Evolutionary conservation across 2,329 filamentous ascomycete species (phyloP).

Genomic region (Hypocrella siamensis): DNA sequence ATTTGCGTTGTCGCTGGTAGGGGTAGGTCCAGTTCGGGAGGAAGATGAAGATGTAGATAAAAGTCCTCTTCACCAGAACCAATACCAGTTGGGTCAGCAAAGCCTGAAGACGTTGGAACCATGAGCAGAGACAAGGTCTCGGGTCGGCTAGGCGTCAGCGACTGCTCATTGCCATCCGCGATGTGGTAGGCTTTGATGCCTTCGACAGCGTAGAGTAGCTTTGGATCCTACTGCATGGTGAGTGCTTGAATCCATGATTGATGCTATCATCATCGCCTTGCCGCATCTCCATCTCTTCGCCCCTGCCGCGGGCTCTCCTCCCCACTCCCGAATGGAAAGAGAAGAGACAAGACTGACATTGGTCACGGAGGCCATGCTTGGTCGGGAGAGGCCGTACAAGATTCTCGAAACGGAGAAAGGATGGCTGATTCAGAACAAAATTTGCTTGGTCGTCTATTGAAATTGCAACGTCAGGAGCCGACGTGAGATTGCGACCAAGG

Average conservation of each 20-base stretch:
- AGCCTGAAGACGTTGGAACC: constrained; percentile 78
- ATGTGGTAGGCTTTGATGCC: constrained; percentile 88
- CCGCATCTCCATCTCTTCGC: no score
- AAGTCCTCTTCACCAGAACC: constrained; percentile 69
- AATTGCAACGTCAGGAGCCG: no score
- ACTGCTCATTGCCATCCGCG: constrained; percentile 69
- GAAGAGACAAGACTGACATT: constrained; percentile 10
- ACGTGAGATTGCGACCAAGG: no score
- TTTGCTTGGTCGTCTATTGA: no score
- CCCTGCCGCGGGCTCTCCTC: no score
- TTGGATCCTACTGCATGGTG: constrained; percentile 38
- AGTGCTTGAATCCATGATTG: no score
- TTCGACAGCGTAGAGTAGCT: constrained; percentile 55
- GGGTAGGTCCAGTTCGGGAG: constrained; percentile 84
- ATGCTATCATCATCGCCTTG: no score
- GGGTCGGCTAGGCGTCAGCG: constrained; percentile 69
- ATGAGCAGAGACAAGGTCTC: constrained; percentile 89
- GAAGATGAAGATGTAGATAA: constrained; percentile 88
- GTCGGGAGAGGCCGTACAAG: no score
- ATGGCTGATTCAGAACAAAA: no score
- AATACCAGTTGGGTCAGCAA: constrained; percentile 36
- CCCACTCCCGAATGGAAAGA: not conserved
- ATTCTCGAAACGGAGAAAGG: no score
- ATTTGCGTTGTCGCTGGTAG: constrained; percentile 93
- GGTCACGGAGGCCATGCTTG: constrained; percentile 10